Conservation (phyloP, 1,284 basidiomycete species). For the Cryptococcus jaspeensis region DNA sequence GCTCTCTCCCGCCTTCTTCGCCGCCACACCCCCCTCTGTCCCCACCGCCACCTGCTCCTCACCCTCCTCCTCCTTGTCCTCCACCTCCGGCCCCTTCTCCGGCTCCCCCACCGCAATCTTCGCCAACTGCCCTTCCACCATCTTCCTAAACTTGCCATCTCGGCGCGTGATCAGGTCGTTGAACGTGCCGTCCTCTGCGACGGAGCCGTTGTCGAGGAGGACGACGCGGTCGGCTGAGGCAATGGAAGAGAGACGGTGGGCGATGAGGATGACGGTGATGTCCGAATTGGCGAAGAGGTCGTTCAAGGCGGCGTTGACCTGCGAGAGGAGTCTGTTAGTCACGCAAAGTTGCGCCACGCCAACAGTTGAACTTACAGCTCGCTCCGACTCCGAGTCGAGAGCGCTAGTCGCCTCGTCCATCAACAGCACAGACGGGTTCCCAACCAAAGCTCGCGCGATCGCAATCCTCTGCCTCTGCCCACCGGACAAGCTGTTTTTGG, state of each 20-base stretch:
- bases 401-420: constrained; percentile 51
- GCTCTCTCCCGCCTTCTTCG: constrained; percentile 6
- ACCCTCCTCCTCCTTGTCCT: constrained; percentile 14
- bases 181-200: constrained; percentile 54
- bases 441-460: constrained; percentile 55
- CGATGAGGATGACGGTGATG: constrained; percentile 52
- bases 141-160: constrained; percentile 47
- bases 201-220: constrained; percentile 53
- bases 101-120: constrained; percentile 44
- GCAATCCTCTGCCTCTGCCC: constrained; percentile 56
- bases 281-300: constrained; percentile 55
- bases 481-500: constrained; percentile 50
- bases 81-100: constrained; percentile 9
- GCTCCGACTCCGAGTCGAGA: constrained; percentile 46
- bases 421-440: constrained; percentile 53
- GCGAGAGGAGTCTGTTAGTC: constrained; percentile 28
- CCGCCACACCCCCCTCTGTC: constrained; percentile 7
- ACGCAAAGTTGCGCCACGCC: neutral
- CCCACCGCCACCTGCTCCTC: neutral
- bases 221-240: constrained; percentile 54
- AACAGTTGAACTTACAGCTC: constrained; percentile 23
- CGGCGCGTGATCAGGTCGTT: constrained; percentile 48
- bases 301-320: constrained; percentile 53
- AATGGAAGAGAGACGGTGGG: constrained; percentile 55
- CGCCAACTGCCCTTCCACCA: constrained; percentile 48